Conservation (phyloP, 805 yeast species). For the Ogataea paraovalis region DNA sequence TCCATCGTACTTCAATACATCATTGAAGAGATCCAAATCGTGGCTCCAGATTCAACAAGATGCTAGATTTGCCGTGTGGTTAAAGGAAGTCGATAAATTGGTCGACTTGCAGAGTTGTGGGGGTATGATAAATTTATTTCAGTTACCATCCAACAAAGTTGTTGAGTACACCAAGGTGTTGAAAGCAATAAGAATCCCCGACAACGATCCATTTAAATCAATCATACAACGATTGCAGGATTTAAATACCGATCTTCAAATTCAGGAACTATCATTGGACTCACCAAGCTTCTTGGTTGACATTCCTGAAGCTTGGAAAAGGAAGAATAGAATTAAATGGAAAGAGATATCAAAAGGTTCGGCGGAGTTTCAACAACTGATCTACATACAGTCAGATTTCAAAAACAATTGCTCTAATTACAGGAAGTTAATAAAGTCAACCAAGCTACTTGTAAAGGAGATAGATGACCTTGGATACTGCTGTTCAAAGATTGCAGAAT, state of each 20-base stretch:
- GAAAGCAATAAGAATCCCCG: background rate
- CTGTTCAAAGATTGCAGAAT: constrained; percentile 8
- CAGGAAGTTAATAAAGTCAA: constrained; percentile 7
- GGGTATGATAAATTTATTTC: constrained; percentile 5
- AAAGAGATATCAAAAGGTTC: constrained; percentile 14
- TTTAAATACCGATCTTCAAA: background rate
- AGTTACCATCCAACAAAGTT: constrained; percentile 6
- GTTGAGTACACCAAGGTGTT: constrained; percentile 2
- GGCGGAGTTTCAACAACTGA: constrained; percentile 17
- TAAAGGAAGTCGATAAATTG: constrained; percentile 6
- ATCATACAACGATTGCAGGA: background rate
- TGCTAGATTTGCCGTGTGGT: constrained; percentile 12
- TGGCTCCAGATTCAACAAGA: constrained; percentile 4
- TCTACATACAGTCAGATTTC: constrained; percentile 16
- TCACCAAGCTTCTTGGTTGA: constrained; percentile 15
- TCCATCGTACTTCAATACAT: constrained; percentile 21
- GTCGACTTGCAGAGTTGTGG: background rate
- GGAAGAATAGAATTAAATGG: constrained; percentile 19
- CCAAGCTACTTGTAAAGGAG: constrained; percentile 8
- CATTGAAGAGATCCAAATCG: constrained; percentile 5
- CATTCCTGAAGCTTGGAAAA: constrained; percentile 23
- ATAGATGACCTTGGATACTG: constrained; percentile 11
- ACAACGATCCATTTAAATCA: background rate
- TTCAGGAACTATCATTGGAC: background rate
- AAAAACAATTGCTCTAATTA: constrained; percentile 5